Evolutionary conservation across 148 eudicot species (phyloP).

Genomic region (Vaccinium myrtillus): DNA sequence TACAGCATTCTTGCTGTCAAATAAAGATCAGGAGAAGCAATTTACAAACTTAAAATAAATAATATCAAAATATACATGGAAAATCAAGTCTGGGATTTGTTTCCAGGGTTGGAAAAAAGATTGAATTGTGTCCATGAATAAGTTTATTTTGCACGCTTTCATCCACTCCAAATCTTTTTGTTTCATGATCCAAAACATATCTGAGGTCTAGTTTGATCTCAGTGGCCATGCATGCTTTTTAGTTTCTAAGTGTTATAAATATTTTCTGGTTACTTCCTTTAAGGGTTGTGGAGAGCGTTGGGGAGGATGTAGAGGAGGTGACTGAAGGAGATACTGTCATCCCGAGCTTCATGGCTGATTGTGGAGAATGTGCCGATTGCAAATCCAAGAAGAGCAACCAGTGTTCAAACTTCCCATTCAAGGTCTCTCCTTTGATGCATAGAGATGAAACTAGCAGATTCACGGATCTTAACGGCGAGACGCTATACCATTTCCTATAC

Average conservation of each 20-base stretch:
- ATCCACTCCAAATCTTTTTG: not conserved
- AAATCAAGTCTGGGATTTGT: not conserved
- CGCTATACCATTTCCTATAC: conserved; percentile 54
- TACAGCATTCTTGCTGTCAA: not conserved
- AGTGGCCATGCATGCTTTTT: not conserved
- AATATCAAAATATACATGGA: not conserved
- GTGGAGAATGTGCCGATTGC: conserved; percentile 78
- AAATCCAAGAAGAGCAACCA: conserved; percentile 70
- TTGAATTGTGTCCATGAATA: not conserved
- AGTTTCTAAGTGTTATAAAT: not conserved
- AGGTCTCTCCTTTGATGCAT: conserved; percentile 61
- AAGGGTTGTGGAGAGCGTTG: conserved; percentile 85
- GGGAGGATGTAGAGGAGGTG: conserved; percentile 61
- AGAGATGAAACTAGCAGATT: conserved; percentile 77
- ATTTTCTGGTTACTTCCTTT: not conserved
- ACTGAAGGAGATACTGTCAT: conserved; percentile 70
- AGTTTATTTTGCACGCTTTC: not conserved
- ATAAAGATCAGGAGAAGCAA: not conserved
- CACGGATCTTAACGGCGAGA: conserved; percentile 67
- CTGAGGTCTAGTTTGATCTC: not conserved
- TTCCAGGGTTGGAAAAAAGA: too few relatives aligned
- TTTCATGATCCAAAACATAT: not conserved
- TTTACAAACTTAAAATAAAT: not conserved
- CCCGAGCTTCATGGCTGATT: conserved; percentile 73
- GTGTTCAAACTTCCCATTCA: conserved; percentile 62